A percentile compares a stretch with the other conserved stretches of the same genome.
phyloP scores from a whole-genome alignment of 306 rosid species.

The Cicer pinnatifidum region DNA sequence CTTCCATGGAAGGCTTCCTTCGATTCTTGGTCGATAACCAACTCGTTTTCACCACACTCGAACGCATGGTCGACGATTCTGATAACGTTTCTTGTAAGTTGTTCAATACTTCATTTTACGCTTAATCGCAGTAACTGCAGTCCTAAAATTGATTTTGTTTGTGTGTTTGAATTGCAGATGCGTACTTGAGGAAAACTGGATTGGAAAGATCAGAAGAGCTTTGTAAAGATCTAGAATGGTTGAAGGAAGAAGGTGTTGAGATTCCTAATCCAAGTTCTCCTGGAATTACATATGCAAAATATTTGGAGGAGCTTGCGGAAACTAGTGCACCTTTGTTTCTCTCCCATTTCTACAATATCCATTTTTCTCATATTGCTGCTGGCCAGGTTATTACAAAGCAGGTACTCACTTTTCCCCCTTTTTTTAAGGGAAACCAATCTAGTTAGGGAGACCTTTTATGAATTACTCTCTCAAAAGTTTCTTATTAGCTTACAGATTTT shows the following conservation, averaged over 20 bases:
- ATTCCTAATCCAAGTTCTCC: constrained; percentile 67
- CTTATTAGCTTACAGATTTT: background rate
- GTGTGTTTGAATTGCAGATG: constrained; percentile 51
- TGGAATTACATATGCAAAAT: constrained; percentile 72
- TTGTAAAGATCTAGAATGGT: constrained; percentile 72
- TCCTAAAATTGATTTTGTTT: background rate
- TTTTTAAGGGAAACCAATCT: background rate
- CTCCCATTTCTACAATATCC: constrained; percentile 80
- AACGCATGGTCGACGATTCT: constrained; percentile 79
- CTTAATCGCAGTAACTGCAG: no score
- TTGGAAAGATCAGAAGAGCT: constrained; percentile 75
- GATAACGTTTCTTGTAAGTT: constrained; percentile 66
- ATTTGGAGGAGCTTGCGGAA: constrained; percentile 70
- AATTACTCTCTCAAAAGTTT: background rate
- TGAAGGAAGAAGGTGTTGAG: constrained; percentile 55
- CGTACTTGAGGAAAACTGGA: constrained; percentile 83
- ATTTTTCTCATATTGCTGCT: constrained; percentile 80
- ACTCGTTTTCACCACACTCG: constrained; percentile 69
- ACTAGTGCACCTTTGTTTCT: constrained; percentile 75
- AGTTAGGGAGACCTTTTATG: background rate
- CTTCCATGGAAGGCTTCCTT: constrained; percentile 68
- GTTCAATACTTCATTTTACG: background rate
- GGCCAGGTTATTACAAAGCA: constrained; percentile 76
- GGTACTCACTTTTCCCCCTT: constrained; percentile 46
- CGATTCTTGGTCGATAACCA: constrained; percentile 73